phyloP scores from a whole-genome alignment of 1,284 basidiomycete genomes.

The Cryptococcus sp. region DNA sequence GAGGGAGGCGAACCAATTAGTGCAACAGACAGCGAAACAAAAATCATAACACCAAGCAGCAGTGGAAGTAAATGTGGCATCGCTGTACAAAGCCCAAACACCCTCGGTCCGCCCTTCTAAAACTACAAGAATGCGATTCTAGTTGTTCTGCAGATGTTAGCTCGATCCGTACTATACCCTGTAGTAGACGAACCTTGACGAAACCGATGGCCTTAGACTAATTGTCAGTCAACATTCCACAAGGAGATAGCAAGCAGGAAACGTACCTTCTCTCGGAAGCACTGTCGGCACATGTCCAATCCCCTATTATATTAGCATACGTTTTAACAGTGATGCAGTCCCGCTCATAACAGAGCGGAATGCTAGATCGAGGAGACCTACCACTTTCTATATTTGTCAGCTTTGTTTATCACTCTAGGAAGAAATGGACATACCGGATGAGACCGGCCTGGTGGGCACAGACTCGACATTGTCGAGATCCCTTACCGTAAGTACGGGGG shows the following conservation, averaged over 20 bases:
- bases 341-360: too few relatives aligned
- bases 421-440: conserved; percentile 56
- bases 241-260: not conserved
- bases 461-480: conserved; percentile 90
- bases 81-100: not conserved
- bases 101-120: too few relatives aligned
- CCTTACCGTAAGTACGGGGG: conserved; percentile 92
- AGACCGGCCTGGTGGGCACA: conserved; percentile 95
- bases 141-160: not conserved
- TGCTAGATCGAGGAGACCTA: conserved; percentile 13
- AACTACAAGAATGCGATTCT: not conserved
- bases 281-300: conserved; percentile 94
- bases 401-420: not conserved
- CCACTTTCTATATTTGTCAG: conserved; percentile 35
- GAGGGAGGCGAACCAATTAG: too few relatives aligned
- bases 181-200: conserved; percentile 65
- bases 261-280: conserved; percentile 85
- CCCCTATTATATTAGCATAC: conserved; percentile 53
- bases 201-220: conserved; percentile 79
- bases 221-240: conserved; percentile 1
- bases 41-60: too few relatives aligned
- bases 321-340: too few relatives aligned
- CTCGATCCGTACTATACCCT: not conserved
- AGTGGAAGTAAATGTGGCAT: conserved; percentile 1
- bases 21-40: too few relatives aligned